These are phyloP conservation scores for Trichomonas gallinae DNA, from an alignment of 208 protist genomes.

Conservation along the genomic window DNA sequence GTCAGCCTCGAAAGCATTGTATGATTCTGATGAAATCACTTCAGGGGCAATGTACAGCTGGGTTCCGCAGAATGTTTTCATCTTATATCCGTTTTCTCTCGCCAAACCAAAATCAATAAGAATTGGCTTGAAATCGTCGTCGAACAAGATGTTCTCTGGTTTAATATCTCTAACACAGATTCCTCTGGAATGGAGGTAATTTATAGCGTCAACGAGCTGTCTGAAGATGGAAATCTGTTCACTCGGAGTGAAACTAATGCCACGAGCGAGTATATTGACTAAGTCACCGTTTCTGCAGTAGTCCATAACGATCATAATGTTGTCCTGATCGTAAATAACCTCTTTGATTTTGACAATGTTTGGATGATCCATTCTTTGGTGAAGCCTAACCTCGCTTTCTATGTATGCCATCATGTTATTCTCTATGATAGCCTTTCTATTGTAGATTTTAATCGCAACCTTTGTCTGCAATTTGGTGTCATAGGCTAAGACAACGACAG, in stretches of 20 bases:
- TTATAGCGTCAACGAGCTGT: conserved; percentile 9
- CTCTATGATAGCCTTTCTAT: background rate
- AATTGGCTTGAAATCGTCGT: conserved; percentile 65
- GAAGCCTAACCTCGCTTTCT: background rate
- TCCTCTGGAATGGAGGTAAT: background rate
- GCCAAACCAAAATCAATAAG: conserved; percentile 88
- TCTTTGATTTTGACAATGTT: background rate
- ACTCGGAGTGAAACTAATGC: background rate
- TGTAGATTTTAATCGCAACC: background rate
- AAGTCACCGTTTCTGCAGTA: conserved; percentile 33
- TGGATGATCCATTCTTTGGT: background rate
- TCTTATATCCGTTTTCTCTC: no score
- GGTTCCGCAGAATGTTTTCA: conserved; percentile 64
- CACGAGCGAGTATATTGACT: conserved; percentile 28
- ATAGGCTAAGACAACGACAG: no score
- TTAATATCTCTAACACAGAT: conserved; percentile 23
- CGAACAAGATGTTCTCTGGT: background rate
- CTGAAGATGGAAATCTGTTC: background rate
- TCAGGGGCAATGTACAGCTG: conserved; percentile 66
- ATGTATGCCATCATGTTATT: background rate
- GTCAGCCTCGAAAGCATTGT: background rate
- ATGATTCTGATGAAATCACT: background rate
- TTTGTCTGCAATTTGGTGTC: no score
- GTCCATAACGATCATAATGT: conserved; percentile 33
- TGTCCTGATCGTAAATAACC: background rate